Percentiles rank a stretch among this genome's conserved stretches.
Evolutionary conservation across 306 rosid genomes (phyloP).

Genomic region (Trichosanthes truncata): DNA sequence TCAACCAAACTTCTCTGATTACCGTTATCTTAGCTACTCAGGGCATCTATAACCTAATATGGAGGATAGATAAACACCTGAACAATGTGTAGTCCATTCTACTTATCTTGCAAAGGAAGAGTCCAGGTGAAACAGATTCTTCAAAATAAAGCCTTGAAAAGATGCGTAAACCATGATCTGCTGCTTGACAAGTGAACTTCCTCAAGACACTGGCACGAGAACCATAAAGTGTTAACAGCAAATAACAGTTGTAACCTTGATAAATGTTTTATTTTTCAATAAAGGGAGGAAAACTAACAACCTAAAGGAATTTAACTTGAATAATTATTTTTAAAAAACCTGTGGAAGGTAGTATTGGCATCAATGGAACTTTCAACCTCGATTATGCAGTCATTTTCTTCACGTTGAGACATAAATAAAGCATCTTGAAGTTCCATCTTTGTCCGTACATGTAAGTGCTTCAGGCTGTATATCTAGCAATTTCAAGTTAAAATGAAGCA

Average conservation of each 20-base stretch:
- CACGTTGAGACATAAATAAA: conserved; percentile 38
- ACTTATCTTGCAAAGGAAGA: conserved; percentile 32
- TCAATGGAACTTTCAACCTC: conserved; percentile 82
- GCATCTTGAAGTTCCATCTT: conserved; percentile 64
- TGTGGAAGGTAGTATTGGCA: conserved; percentile 72
- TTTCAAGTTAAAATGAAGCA: conserved; percentile 21
- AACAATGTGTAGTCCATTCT: conserved; percentile 48
- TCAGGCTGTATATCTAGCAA: conserved; percentile 45
- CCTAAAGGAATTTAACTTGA: conserved; percentile 6
- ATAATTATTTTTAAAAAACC: conserved; percentile 27
- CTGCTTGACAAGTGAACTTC: conserved; percentile 45
- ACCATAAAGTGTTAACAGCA: conserved; percentile 20
- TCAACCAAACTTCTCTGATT: not conserved
- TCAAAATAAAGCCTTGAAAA: conserved; percentile 26
- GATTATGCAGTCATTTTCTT: conserved; percentile 47
- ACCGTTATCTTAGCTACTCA: not conserved
- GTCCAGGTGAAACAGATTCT: conserved; percentile 22
- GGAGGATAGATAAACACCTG: conserved; percentile 39
- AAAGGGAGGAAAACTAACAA: not conserved
- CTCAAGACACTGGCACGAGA: conserved; percentile 45
- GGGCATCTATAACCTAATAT: not conserved
- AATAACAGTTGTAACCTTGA: conserved; percentile 8
- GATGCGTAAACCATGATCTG: conserved; percentile 35
- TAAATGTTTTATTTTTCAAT: conserved; percentile 13
- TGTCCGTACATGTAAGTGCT: conserved; percentile 62